Evolutionary conservation across 2,329 filamentous ascomycete genomes (phyloP).

Genomic region (Trichoderma brevicompactum): DNA sequence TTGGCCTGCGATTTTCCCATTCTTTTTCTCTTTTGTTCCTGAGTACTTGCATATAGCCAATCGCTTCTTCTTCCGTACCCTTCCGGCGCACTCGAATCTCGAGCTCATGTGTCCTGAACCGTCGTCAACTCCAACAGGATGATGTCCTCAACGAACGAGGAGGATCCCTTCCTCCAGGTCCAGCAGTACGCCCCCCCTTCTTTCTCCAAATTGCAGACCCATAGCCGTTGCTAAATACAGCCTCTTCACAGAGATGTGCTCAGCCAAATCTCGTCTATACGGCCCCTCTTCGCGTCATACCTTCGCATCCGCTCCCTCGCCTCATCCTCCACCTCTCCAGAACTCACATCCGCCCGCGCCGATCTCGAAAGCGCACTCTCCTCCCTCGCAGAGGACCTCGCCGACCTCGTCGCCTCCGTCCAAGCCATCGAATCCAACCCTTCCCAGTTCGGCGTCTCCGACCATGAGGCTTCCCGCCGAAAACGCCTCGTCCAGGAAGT

Average conservation of each 20-base stretch:
- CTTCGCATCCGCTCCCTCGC: constrained; percentile 90
- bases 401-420: constrained; percentile 86
- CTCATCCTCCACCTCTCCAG: constrained; percentile 72
- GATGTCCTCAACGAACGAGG: constrained; percentile 70
- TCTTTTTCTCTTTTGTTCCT: neutral
- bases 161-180: constrained; percentile 74
- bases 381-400: constrained; percentile 78
- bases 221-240: constrained; percentile 16
- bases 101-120: constrained; percentile 35
- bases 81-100: neutral
- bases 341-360: constrained; percentile 76
- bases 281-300: constrained; percentile 91
- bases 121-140: constrained; percentile 47
- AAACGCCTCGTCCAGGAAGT: constrained; percentile 85
- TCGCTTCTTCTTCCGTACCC: neutral
- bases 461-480: constrained; percentile 79
- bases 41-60: neutral
- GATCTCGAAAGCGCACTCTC: constrained; percentile 70
- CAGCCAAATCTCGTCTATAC: constrained; percentile 75
- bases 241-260: constrained; percentile 75
- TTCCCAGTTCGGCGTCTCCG: constrained; percentile 81
- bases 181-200: constrained; percentile 58
- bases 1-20: neutral
- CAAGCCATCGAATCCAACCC: constrained; percentile 86
- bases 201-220: neutral